Base-by-base conservation (phyloP, 768 basidiomycete species). In the Hortiboletus flavorubellus region DNA sequence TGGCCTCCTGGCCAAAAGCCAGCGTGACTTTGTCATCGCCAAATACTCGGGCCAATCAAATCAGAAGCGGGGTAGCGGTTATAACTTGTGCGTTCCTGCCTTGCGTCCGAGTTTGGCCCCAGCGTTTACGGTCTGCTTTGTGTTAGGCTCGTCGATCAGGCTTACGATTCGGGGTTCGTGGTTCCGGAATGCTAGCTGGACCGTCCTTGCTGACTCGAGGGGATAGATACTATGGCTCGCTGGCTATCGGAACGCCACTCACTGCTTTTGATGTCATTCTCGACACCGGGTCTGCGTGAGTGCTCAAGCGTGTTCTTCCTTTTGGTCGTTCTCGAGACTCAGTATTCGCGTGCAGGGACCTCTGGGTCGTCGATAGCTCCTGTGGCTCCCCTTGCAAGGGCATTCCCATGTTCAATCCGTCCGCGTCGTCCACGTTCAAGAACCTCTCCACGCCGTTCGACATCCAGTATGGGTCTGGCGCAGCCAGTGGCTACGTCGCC, bases 91-190 rank as follows among this genome's bases (percentile, higher is more conserved):
- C 16, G 79, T 69, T 26, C 2, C 49, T 34, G 7, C 4, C 15
- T 15, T 23, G 10, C 2, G 16, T 29, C 4, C 16, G n/a, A 12
- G 11, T 12, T 4, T 9, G 9, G 8, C 21, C 7, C 16, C 14
- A 0, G 21, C 40, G 23, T 55, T 66, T 23, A 64, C 37, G 8
- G 5, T 14, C 11, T 6, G 29, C 11, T n/a, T 39, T 37, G 34
- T 33, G 14, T 59, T 21, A 90, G 87, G 47, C 68, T 89, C 16
- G 76, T 79, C 16, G 83, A 88, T 62, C 86, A 90, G 69, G 76
- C 78, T 38, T 68, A 74, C 14, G 89, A 91, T 68, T 84, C 86
- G 12, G 82, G 79, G 85, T 84, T 62, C 47, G 76, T 63, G 29
- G 2, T 49, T 55, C 9, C 8, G 29, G n/a, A 26, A 8, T 14